phyloP scores from a whole-genome alignment of 2,329 filamentous ascomycete genomes.

The Neoarthrinium moseri region DNA sequence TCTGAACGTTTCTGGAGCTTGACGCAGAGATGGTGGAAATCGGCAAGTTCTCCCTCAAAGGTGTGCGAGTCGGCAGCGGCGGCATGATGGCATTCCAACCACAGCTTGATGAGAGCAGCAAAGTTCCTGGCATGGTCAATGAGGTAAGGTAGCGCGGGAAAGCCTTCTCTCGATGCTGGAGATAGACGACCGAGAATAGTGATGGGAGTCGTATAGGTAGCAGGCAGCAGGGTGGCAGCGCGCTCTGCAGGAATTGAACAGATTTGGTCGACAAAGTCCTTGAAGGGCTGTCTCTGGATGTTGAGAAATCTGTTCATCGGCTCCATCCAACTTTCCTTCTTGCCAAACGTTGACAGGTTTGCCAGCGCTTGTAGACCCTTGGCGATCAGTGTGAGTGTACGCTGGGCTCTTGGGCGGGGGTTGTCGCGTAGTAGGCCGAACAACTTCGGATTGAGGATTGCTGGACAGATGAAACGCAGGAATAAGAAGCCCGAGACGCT shows the following conservation, averaged over 20 bases:
- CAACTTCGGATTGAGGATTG: slow-evolving; percentile 92
- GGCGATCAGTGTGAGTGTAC: slow-evolving; percentile 87
- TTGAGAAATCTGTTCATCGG: slow-evolving; percentile 90
- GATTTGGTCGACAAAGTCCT: slow-evolving; percentile 81
- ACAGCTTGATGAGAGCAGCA: slow-evolving; percentile 78
- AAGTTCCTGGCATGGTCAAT: slow-evolving; percentile 87
- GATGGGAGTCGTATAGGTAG: slow-evolving; percentile 88
- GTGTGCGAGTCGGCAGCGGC: slow-evolving; percentile 29
- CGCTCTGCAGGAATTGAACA: slow-evolving; percentile 78
- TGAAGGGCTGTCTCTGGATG: slow-evolving; percentile 75
- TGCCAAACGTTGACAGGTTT: slow-evolving; percentile 87
- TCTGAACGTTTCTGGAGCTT: slow-evolving; percentile 50
- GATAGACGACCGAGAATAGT: slow-evolving; percentile 84
- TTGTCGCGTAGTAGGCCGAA: slow-evolving; percentile 84
- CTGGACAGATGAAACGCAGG: slow-evolving; percentile 90
- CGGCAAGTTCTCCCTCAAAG: slow-evolving; percentile 51
- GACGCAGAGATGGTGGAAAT: slow-evolving; percentile 52
- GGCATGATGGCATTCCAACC: slow-evolving; percentile 59
- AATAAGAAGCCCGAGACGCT: slow-evolving; percentile 95
- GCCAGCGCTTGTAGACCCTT: slow-evolving; percentile 90
- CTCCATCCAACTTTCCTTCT: slow-evolving; percentile 98
- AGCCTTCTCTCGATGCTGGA: slow-evolving; percentile 81
- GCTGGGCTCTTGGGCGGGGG: slow-evolving; percentile 76
- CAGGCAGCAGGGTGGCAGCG: slow-evolving; percentile 64
- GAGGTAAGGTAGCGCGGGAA: slow-evolving; percentile 88